Evolutionary conservation across 208 protist genomes (phyloP), one percentile per base, ranked within the genome.

Genomic region (Phytomonas sp.): DNA sequence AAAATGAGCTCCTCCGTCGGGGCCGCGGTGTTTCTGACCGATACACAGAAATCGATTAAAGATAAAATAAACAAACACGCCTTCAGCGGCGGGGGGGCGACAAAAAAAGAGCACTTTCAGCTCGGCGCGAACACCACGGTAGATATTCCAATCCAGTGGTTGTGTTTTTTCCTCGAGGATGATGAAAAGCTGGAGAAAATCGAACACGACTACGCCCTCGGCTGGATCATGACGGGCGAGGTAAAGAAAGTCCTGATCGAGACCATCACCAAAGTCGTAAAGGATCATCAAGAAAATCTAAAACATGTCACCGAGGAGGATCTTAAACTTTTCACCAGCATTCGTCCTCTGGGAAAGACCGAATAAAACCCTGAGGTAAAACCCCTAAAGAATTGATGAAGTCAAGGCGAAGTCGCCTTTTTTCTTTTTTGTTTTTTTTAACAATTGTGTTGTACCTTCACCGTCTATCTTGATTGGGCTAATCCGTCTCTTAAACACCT

Each of bases 131-230:
- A 99, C 77, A 84, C 93, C 1, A 87, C 87, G 8, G 86, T 98
- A 12, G 98, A 99, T 76, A 89, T 99, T 11, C 81, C 97, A 4
- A 94, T 98, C 76, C 92, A 98, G 84, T 99, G 99, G 93, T 81
- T 99, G 14, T 88, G 75, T 49, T 99, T 99, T 80, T 99, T 99
- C 75, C 73, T 99, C n/a, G 96, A 99, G 65, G 98, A 99, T 76
- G 98, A 99, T 77, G 92, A 78, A 2, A 71, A 96, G 69, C 82
- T 99, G 40, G 80, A 77, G 71, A 73, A 75, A 11, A 75, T 94
- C 23, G 76, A 89, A 66, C 80, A 75, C 67, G 92, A 97, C 31
- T 99, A 99, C 91, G 81, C 80, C 73, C 80, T 93, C n/a, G 98
- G 98, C 26, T 81, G 90, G 32, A 94, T 99, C 83, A 89, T 98